Evolutionary conservation across 1,284 basidiomycete genomes (phyloP).

Genomic region (Quambalaria eucalypti): DNA sequence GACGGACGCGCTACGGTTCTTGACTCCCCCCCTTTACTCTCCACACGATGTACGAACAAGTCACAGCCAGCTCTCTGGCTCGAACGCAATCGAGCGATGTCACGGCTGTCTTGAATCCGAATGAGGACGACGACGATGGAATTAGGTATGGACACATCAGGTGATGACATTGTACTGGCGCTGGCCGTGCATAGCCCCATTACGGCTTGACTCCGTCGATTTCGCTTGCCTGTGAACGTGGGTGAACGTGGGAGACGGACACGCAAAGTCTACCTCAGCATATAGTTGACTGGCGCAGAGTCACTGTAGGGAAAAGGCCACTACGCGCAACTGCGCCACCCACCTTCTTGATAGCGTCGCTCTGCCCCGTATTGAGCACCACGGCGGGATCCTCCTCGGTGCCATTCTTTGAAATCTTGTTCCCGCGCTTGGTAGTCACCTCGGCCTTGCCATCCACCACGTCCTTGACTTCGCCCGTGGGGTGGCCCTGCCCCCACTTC

Average conservation of each 20-base stretch:
- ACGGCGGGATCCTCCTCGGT: conserved; percentile 23
- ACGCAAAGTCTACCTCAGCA: not conserved
- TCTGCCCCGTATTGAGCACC: conserved; percentile 18
- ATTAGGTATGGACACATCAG: no score
- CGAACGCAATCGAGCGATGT: no score
- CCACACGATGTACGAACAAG: no score
- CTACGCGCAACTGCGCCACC: not conserved
- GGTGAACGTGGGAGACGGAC: not conserved
- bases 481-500: conserved; percentile 24
- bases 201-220: not conserved
- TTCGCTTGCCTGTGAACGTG: not conserved
- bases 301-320: no score
- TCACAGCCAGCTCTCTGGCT: no score
- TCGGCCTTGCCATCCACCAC: conserved; percentile 24
- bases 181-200: no score
- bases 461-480: conserved; percentile 27
- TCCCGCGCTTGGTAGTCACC: conserved; percentile 27
- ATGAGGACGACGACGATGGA: no score
- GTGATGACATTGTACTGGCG: no score
- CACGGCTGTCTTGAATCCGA: no score
- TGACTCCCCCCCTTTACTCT: no score
- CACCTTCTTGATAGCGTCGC: conserved; percentile 28
- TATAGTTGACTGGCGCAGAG: not conserved
- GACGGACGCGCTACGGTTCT: no score
- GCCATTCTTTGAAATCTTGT: conserved; percentile 22